Conservation (phyloP, 192 early-diverging fungal genomes). For the Podila epicladia region DNA sequence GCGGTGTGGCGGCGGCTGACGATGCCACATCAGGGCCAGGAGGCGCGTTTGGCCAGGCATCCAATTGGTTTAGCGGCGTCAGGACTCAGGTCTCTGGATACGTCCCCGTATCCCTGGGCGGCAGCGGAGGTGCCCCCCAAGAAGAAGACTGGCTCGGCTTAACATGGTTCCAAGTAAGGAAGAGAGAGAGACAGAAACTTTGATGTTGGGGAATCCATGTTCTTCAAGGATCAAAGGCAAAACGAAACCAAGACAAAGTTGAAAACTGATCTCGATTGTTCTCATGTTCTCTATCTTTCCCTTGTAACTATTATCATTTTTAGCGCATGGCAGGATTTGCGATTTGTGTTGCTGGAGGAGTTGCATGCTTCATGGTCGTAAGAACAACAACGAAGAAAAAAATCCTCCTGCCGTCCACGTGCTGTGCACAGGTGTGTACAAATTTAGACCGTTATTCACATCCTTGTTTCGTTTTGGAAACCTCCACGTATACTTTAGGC, state of each 20-base stretch:
- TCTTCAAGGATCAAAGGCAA: background rate
- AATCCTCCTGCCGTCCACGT: too few species aligned
- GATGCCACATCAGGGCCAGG: constrained; percentile 1
- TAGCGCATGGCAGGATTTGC: constrained; percentile 65
- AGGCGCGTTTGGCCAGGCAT: constrained; percentile 20
- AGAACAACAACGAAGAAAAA: background rate
- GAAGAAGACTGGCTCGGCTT: constrained; percentile 49
- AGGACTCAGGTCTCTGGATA: constrained; percentile 42
- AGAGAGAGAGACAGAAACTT: background rate
- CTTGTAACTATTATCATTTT: background rate
- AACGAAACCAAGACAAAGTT: too few species aligned
- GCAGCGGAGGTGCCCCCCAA: constrained; percentile 21
- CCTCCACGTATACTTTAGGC: constrained; percentile 8
- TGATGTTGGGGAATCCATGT: background rate
- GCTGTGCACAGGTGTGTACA: too few species aligned
- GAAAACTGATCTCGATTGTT: background rate
- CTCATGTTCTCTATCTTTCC: background rate
- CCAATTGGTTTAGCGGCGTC: constrained; percentile 42
- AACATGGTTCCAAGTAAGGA: constrained; percentile 39
- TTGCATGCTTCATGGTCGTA: constrained; percentile 61
- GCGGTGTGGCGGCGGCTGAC: constrained; percentile 27
- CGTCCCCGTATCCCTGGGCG: constrained; percentile 42
- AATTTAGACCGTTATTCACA: background rate
- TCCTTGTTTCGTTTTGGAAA: background rate
- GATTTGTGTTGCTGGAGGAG: constrained; percentile 56